Evolutionary conservation across 2,329 filamentous ascomycete genomes (phyloP).

Genomic region (Purpureocillium takamizusanense): DNA sequence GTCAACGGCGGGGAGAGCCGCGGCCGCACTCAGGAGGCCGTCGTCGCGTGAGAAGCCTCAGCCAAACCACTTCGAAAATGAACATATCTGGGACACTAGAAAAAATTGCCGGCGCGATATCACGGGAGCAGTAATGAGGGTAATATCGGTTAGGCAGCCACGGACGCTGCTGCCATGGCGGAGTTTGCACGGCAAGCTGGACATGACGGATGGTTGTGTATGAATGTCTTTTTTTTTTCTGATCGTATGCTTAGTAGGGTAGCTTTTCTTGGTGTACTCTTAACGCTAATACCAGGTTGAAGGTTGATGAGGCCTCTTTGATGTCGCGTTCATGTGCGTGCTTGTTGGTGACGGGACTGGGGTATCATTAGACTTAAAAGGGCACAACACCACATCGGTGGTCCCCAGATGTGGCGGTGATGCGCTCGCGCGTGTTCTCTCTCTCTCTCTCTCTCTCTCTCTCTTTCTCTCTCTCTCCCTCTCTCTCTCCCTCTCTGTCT

Average conservation of each 20-base stretch:
- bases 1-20: conserved; percentile 49
- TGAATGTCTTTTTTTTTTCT: conserved; percentile 5
- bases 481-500: too few species aligned
- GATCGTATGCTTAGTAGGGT: conserved; percentile 13
- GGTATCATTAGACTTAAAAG: conserved; percentile 3
- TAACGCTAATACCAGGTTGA: conserved; percentile 16
- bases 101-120: neutral
- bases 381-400: too few species aligned
- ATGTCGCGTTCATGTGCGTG: too few species aligned
- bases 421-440: too few species aligned
- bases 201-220: conserved; percentile 1
- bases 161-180: conserved; percentile 13
- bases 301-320: neutral
- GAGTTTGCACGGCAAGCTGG: conserved; percentile 13
- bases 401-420: too few species aligned
- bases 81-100: neutral
- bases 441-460: too few species aligned
- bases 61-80: neutral
- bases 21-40: conserved; percentile 43
- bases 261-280: conserved; percentile 16
- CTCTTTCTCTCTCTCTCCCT: too few species aligned
- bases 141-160: conserved; percentile 7
- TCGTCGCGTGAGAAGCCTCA: conserved; percentile 29
- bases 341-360: too few species aligned
- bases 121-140: conserved; percentile 4